A percentile compares a stretch with the other conserved stretches of the same genome.
phyloP scores from a whole-genome alignment of 139 green algal species.

The Zygnema cylindricum region DNA sequence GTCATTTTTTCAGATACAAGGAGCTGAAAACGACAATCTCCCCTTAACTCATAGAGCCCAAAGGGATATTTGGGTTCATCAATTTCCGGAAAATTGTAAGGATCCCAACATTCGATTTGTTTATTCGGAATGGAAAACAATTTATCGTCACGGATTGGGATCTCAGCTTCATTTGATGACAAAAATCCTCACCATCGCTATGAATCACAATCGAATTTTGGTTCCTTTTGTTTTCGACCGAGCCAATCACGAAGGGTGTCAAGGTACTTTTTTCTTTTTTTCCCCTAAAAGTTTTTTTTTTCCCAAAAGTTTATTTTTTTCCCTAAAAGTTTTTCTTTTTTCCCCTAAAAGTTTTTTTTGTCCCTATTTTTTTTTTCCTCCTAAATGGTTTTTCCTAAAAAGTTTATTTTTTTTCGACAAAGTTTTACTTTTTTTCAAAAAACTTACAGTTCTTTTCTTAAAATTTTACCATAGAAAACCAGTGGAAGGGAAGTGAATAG shows the following conservation, averaged over 20 bases:
- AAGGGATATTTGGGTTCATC: constrained; percentile 38
- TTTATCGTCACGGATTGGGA: constrained; percentile 25
- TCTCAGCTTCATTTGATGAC: constrained; percentile 53
- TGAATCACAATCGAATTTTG: constrained; percentile 25
- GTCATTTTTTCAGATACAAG: neutral
- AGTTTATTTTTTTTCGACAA: too few relatives aligned
- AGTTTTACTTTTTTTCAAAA: too few relatives aligned
- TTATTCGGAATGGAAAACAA: constrained; percentile 36
- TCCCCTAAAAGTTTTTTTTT: too few relatives aligned
- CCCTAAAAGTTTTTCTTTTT: too few relatives aligned
- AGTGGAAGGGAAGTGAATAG: too few relatives aligned
- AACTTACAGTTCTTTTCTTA: too few relatives aligned
- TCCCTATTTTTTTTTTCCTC: too few relatives aligned
- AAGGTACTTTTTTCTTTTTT: neutral
- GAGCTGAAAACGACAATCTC: constrained; percentile 40
- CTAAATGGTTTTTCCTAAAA: too few relatives aligned
- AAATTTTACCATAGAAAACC: too few relatives aligned
- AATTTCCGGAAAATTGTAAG: constrained; percentile 38
- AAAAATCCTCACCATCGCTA: constrained; percentile 3
- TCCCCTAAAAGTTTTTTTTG: too few relatives aligned
- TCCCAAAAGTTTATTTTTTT: too few relatives aligned
- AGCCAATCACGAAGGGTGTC: constrained; percentile 3
- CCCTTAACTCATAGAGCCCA: constrained; percentile 22
- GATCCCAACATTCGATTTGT: constrained; percentile 33
- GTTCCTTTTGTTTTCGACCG: neutral